phyloP scores from a whole-genome alignment of 495 filamentous ascomycete genomes.

The Annulohypoxylon nitens region DNA sequence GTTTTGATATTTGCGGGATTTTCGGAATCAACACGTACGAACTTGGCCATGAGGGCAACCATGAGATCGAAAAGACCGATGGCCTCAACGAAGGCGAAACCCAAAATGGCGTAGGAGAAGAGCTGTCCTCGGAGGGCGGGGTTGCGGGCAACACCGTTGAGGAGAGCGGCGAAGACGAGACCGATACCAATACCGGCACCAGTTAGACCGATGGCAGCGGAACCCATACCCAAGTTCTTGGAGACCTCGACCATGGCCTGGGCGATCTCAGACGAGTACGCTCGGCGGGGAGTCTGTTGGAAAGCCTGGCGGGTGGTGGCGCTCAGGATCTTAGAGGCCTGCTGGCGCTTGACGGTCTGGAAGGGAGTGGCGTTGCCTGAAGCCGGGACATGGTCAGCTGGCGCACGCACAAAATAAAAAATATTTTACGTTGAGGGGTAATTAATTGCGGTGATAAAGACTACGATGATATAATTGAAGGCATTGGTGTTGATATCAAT shows the following conservation, averaged over 20 bases:
- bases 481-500: constrained; percentile 18
- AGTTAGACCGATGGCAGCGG: constrained; percentile 87
- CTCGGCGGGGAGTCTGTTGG: constrained; percentile 71
- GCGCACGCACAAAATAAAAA: constrained; percentile 16
- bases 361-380: constrained; percentile 64
- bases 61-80: constrained; percentile 94
- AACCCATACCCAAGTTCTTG: constrained; percentile 88
- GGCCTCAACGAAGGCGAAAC: constrained; percentile 94
- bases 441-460: not conserved
- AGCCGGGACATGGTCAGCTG: constrained; percentile 49
- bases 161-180: constrained; percentile 88
- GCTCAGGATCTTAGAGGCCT: constrained; percentile 73
- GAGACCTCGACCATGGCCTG: constrained; percentile 87
- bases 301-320: constrained; percentile 74
- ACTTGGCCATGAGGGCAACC: constrained; percentile 91
- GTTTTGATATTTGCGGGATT: constrained; percentile 18
- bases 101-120: constrained; percentile 93
- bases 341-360: constrained; percentile 77
- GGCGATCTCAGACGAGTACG: constrained; percentile 85
- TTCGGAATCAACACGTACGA: constrained; percentile 59
- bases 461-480: constrained; percentile 18
- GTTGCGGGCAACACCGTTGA: constrained; percentile 88
- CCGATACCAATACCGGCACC: constrained; percentile 95
- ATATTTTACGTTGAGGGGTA: constrained; percentile 22
- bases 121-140: constrained; percentile 89